phyloP scores from a whole-genome alignment of 1,284 basidiomycete species.

The Cerioporus squamosus region DNA sequence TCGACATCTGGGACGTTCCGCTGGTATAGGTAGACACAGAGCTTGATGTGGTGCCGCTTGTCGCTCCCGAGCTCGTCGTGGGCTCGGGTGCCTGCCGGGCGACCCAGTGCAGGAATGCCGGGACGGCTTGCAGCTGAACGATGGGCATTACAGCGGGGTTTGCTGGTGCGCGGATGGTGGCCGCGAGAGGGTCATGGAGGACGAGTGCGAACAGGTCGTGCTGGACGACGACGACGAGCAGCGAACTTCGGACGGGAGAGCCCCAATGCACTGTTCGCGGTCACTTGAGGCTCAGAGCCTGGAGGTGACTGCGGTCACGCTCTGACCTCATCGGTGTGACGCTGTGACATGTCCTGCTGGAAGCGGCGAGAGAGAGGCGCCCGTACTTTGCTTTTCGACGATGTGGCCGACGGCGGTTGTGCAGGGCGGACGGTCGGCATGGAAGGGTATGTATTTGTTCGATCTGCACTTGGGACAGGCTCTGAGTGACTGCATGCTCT shows the following conservation, averaged over 20 bases:
- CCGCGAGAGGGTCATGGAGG: conserved; percentile 7
- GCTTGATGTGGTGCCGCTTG: background rate
- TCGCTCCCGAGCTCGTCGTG: background rate
- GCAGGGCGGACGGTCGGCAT: conserved; percentile 43
- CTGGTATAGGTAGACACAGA: too few species aligned
- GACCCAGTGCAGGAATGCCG: too few species aligned
- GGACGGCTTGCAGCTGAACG: background rate
- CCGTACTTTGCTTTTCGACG: conserved; percentile 18
- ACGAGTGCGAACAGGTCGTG: conserved; percentile 10
- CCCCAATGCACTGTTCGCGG: background rate
- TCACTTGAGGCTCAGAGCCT: background rate
- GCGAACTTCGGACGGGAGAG: background rate
- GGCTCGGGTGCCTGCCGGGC: background rate
- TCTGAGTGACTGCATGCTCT: background rate
- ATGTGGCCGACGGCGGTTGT: conserved; percentile 37
- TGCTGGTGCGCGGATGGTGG: background rate
- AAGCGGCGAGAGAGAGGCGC: background rate
- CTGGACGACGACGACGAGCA: conserved; percentile 12
- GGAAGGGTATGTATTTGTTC: conserved; percentile 39
- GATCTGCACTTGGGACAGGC: too few species aligned
- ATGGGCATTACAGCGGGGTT: background rate
- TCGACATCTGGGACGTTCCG: background rate
- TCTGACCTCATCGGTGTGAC: conserved; percentile 16
- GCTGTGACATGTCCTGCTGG: background rate
- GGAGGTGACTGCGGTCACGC: background rate